These are phyloP conservation scores for Hibiscus tridactylites DNA, from an alignment of 345 rosid genomes.

Conservation along the genomic window DNA sequence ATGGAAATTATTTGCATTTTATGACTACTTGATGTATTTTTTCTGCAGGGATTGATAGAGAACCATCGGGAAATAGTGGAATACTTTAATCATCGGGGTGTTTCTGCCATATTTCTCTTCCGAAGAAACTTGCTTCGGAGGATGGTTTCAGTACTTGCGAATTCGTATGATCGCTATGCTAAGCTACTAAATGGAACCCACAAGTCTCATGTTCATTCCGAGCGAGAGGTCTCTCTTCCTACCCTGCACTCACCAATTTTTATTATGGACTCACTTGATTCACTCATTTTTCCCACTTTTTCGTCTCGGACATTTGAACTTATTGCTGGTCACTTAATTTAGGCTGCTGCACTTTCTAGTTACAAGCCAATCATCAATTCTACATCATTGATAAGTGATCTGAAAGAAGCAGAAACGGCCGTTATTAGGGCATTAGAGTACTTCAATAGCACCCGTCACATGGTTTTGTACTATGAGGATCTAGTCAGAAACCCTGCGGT, in stretches of 20 bases:
- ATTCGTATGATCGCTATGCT: conserved; percentile 77
- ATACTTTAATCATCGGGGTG: conserved; percentile 78
- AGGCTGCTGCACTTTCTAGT: conserved; percentile 74
- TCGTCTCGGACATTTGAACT: conserved; percentile 8
- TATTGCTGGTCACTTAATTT: conserved; percentile 10
- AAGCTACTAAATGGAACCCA: conserved; percentile 91
- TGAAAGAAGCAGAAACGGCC: conserved; percentile 46
- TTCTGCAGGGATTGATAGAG: conserved; percentile 64
- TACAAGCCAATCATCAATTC: conserved; percentile 80
- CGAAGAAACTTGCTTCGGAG: conserved; percentile 75
- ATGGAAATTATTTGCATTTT: neutral
- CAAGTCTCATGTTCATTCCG: conserved; percentile 91
- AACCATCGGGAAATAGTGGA: conserved; percentile 58
- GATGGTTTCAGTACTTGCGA: conserved; percentile 79
- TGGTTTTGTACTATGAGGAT: conserved; percentile 79
- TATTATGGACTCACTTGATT: neutral
- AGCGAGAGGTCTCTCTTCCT: conserved; percentile 50
- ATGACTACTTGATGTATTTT: neutral
- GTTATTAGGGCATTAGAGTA: conserved; percentile 51
- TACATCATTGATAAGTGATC: conserved; percentile 49
- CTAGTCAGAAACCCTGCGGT: conserved; percentile 51
- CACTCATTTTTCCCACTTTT: neutral
- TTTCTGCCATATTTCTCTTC: conserved; percentile 65
- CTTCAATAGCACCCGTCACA: conserved; percentile 70
- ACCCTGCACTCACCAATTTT: neutral